Base-by-base conservation (phyloP, 768 basidiomycete genomes). In the Suillus americanus region DNA sequence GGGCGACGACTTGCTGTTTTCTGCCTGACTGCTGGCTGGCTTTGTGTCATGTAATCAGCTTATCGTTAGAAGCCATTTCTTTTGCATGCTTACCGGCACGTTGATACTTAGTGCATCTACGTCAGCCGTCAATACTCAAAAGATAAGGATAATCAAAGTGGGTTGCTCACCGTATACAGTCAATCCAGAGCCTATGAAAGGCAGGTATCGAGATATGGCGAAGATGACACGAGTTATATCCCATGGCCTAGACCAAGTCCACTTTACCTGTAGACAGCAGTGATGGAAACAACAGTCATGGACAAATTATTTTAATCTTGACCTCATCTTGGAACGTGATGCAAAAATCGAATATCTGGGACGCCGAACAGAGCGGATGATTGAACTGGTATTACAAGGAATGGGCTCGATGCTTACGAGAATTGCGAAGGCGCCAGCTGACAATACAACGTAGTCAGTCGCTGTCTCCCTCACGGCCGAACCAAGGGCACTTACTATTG, bases 211-310 rank as follows among this genome's bases (percentile, higher is more conserved):
- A 8, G 71, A 72, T 20, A 60, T 20, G 13, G 45, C 65, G 28
- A 73, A 72, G 37, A 69, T 9, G 38, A 62, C 13, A 30, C 69
- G 67, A 1, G 69, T 69, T 14, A 6, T 30, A 35, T 65, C 64
- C 69, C 71, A 72, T 23, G 20, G 40, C n/a, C 67, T 65, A 3
- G 57, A 53, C 71, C 69, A 72, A 2, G 73, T 59, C 65, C 65
- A 72, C 25, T 43, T 61, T 23, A 35, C 69, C 71, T 72, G 25
- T 12, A 50, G 8, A 41, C 16, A 40, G n/a, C 16, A 33, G 37
- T 6, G 20, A 62, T 35, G 16, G 30, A 40, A 50, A 25, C 20
- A 13, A 25, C 9, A 23, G 23, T 40, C 35, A 38, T 4, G 8
- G 35, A 35, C 20, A 38, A 10, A 38, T 18, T 20, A n/a, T 35